These are phyloP conservation scores for Boletales sp. DNA, from an alignment of 768 basidiomycete genomes.

Conservation along the genomic window DNA sequence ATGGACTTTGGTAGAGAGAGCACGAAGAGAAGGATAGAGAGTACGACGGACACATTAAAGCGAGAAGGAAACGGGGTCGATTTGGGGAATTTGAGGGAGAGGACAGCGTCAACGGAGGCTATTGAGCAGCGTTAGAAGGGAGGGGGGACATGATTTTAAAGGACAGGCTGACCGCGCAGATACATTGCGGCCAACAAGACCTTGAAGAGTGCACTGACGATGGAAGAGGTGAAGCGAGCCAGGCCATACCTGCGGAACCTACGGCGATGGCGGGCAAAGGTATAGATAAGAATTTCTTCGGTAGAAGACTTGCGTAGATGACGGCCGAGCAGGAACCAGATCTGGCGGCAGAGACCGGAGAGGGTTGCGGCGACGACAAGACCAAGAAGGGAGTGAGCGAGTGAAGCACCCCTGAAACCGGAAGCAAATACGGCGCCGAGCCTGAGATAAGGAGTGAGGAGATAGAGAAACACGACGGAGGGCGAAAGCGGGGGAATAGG, in stretches of 20 bases:
- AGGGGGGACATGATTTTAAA: not conserved
- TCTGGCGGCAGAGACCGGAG: constrained; percentile 58
- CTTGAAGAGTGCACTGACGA: constrained; percentile 42
- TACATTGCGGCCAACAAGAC: constrained; percentile 58
- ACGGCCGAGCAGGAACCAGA: constrained; percentile 76
- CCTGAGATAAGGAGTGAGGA: constrained; percentile 64
- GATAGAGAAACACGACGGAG: constrained; percentile 60
- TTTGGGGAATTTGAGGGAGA: constrained; percentile 44
- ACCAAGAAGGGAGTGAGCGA: constrained; percentile 47
- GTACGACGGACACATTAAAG: constrained; percentile 36
- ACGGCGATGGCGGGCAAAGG: constrained; percentile 54
- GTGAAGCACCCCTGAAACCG: constrained; percentile 40
- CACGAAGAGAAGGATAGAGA: constrained; percentile 45
- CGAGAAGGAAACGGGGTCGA: constrained; percentile 33
- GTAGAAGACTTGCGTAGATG: constrained; percentile 63
- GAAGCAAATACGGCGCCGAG: constrained; percentile 65
- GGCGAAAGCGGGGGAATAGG: constrained; percentile 51
- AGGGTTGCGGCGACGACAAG: constrained; percentile 54
- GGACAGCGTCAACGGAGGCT: constrained; percentile 55
- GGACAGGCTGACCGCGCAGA: constrained; percentile 52
- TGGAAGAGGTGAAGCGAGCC: constrained; percentile 44
- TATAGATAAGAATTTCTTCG: constrained; percentile 62
- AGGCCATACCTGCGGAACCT: constrained; percentile 44
- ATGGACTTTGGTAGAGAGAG: constrained; percentile 56
- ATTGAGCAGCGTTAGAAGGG: constrained; percentile 12